Conservation (phyloP, 2,329 filamentous ascomycete genomes). For the Elsinoe australis region DNA sequence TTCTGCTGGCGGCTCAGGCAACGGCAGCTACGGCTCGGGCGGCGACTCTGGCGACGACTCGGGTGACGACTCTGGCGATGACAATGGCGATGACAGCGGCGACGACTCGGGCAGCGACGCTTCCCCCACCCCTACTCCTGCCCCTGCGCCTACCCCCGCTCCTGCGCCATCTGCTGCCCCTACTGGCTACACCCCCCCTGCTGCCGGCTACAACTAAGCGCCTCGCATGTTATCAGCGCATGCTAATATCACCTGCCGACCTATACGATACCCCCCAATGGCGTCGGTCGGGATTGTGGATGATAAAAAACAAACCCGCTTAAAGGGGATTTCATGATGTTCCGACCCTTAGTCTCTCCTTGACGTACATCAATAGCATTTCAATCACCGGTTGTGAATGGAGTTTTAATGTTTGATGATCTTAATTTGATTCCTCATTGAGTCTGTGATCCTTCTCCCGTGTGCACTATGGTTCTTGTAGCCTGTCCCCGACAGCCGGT, state of each 20-base stretch:
- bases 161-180: constrained; percentile 7
- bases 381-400: background rate
- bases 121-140: background rate
- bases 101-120: constrained; percentile 1
- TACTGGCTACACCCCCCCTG: constrained; percentile 9
- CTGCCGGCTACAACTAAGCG: constrained; percentile 11
- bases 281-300: background rate
- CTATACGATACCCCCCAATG: too few relatives aligned
- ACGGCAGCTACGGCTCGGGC: background rate
- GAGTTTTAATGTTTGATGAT: background rate
- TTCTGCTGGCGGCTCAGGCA: background rate
- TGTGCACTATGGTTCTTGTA: too few relatives aligned
- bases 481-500: too few relatives aligned
- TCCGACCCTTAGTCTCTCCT: background rate
- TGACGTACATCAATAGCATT: background rate
- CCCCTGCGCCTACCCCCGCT: background rate
- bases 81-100: background rate
- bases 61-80: background rate
- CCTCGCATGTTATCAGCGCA: too few relatives aligned
- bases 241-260: too few relatives aligned
- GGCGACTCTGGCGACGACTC: background rate
- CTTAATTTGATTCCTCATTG: too few relatives aligned
- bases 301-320: background rate
- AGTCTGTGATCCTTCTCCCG: too few relatives aligned
- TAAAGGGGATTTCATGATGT: background rate